Conservation (phyloP, 2,329 filamentous ascomycete genomes). For the Sodiomyces alkalinus region DNA sequence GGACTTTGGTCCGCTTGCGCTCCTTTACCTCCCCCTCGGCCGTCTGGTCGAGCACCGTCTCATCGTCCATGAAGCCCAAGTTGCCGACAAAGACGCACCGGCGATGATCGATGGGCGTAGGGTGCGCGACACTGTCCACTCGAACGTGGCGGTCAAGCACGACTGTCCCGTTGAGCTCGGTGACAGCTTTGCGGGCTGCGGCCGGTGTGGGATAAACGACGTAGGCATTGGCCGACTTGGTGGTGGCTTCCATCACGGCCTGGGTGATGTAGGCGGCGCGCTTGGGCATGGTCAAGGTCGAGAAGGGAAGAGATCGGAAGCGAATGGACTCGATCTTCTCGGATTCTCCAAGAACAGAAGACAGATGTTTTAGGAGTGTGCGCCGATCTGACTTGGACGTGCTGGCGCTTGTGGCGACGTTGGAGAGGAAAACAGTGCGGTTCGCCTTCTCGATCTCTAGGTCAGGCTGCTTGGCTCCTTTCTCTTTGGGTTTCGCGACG, state of each 20-base stretch:
- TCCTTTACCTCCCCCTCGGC: constrained; percentile 51
- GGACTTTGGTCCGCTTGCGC: constrained; percentile 59
- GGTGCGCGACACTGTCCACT: constrained; percentile 83
- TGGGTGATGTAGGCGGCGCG: constrained; percentile 89
- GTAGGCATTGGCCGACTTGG: constrained; percentile 88
- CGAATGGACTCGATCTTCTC: constrained; percentile 82
- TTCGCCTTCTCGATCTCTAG: constrained; percentile 68
- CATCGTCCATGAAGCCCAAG: constrained; percentile 88
- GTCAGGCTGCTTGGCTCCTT: constrained; percentile 33
- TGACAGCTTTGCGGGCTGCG: constrained; percentile 62
- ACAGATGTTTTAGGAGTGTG: constrained; percentile 58
- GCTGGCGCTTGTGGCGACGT: constrained; percentile 73
- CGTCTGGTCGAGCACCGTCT: constrained; percentile 52
- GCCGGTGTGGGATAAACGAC: constrained; percentile 66
- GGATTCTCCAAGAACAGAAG: constrained; percentile 50
- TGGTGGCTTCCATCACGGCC: constrained; percentile 79
- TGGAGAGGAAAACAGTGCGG: constrained; percentile 84
- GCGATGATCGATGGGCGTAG: constrained; percentile 64
- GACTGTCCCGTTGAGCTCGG: constrained; percentile 67
- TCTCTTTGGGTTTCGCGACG: constrained; percentile 32
- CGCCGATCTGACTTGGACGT: constrained; percentile 71
- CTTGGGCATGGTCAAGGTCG: constrained; percentile 64
- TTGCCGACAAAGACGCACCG: constrained; percentile 96
- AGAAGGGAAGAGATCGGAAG: constrained; percentile 86
- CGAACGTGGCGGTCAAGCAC: constrained; percentile 79